These are phyloP conservation scores for Hypoxylon sp. DNA, from an alignment of 2,329 filamentous ascomycete genomes.

Conservation along the genomic window DNA sequence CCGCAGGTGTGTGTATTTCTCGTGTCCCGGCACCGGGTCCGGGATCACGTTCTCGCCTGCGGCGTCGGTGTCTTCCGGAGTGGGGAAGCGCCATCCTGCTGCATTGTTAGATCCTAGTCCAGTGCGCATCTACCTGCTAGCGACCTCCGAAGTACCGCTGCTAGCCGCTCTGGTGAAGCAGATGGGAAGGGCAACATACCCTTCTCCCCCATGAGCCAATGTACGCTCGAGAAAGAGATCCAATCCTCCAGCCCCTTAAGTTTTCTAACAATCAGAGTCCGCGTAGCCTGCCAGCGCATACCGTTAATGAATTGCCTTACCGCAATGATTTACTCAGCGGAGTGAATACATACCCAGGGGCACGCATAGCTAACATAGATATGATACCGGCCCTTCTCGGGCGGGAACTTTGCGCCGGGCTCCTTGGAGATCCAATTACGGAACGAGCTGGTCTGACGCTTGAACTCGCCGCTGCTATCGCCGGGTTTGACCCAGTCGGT, in stretches of 20 bases:
- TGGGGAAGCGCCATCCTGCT: conserved; percentile 86
- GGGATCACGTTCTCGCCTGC: conserved; percentile 75
- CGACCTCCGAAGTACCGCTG: not conserved
- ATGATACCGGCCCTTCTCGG: conserved; percentile 93
- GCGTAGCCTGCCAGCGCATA: conserved; percentile 71
- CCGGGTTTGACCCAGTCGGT: conserved; percentile 86
- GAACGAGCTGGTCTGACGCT: conserved; percentile 87
- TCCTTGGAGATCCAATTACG: conserved; percentile 83
- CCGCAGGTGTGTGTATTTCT: conserved; percentile 77
- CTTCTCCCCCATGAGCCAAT: conserved; percentile 84
- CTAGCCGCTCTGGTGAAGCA: not conserved
- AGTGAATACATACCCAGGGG: conserved; percentile 75
- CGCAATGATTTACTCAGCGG: not conserved
- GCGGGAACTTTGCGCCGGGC: conserved; percentile 80
- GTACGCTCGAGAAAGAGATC: conserved; percentile 84
- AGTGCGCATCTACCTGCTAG: no score
- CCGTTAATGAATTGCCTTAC: conserved; percentile 3
- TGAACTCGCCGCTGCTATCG: conserved; percentile 91
- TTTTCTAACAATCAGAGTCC: conserved; percentile 87
- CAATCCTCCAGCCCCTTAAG: conserved; percentile 93
- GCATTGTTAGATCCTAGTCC: conserved; percentile 1
- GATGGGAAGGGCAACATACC: conserved; percentile 56
- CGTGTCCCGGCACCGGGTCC: conserved; percentile 78
- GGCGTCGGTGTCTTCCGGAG: conserved; percentile 68
- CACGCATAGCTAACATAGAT: conserved; percentile 96